Conservation (phyloP, 176 grass and related monocot genomes). For the Miscanthus lutarioriparius region DNA sequence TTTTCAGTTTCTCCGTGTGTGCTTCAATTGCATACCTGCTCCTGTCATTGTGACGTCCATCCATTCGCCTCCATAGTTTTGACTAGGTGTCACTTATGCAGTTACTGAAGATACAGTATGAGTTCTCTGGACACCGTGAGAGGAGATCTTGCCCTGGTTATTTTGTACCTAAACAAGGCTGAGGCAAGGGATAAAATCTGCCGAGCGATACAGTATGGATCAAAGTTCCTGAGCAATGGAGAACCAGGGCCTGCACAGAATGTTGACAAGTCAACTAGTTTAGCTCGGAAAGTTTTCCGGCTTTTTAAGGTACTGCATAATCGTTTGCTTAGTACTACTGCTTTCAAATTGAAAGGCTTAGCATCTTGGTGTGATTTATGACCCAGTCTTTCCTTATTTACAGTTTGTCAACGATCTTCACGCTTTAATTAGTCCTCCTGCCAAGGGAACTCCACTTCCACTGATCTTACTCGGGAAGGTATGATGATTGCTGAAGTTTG, state of each 20-base stretch:
- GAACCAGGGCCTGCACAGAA: slow-evolving; percentile 80
- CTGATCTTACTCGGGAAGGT: slow-evolving; percentile 92
- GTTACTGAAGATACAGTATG: slow-evolving; percentile 49
- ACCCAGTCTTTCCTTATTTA: not conserved
- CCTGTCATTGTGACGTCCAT: not conserved
- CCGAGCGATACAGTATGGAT: slow-evolving; percentile 85
- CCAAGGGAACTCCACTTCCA: slow-evolving; percentile 83
- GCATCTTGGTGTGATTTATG: not conserved
- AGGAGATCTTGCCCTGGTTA: slow-evolving; percentile 69
- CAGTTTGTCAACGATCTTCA: slow-evolving; percentile 96
- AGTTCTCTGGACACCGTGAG: slow-evolving; percentile 52
- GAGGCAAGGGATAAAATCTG: slow-evolving; percentile 91
- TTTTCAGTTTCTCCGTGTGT: not conserved
- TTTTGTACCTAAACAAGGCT: slow-evolving; percentile 82
- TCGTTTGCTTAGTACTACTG: not conserved
- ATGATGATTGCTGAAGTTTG: not conserved
- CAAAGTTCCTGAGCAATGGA: slow-evolving; percentile 80
- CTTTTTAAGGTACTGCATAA: slow-evolving; percentile 73
- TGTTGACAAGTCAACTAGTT: slow-evolving; percentile 84
- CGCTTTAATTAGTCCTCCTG: slow-evolving; percentile 71
- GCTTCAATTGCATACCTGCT: not conserved
- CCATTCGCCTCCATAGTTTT: not conserved
- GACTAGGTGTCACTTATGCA: not conserved
- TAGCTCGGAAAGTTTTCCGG: slow-evolving; percentile 83
- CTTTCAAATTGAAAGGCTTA: not conserved